A percentile compares a stretch with the other conserved stretches of the same genome.
Conservation (phyloP, 148 eudicot genomes). For the Tetragonia tetragonoides region DNA sequence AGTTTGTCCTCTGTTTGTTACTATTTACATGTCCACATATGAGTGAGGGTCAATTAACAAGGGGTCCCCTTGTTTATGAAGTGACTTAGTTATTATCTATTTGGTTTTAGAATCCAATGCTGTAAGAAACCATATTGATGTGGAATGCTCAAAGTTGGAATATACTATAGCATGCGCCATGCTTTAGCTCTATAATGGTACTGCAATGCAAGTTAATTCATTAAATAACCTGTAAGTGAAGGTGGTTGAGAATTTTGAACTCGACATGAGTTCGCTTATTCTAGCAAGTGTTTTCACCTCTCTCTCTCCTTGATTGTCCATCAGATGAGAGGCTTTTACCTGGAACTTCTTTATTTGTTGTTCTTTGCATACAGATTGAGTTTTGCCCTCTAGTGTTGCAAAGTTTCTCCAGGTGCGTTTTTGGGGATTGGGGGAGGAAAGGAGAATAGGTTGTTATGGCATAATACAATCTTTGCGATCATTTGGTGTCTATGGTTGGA, state of each 20-base stretch:
- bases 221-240: neutral
- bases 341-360: neutral
- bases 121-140: neutral
- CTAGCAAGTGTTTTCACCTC: neutral
- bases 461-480: too few species aligned
- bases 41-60: neutral
- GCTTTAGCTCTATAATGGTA: neutral
- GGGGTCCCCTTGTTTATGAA: neutral
- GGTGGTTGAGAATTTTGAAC: neutral
- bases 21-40: slow-evolving; percentile 1
- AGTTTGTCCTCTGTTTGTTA: neutral
- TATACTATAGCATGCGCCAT: neutral
- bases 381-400: neutral
- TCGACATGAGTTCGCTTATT: neutral
- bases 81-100: neutral
- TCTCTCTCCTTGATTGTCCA: neutral
- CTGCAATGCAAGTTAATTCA: neutral
- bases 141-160: neutral
- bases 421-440: too few species aligned
- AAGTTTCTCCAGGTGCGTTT: too few species aligned
- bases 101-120: neutral
- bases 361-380: neutral
- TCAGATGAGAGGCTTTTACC: too few species aligned
- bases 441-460: too few species aligned
- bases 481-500: too few species aligned